Base-by-base conservation (phyloP, 768 basidiomycete species). In the Pleurotus platypus region DNA sequence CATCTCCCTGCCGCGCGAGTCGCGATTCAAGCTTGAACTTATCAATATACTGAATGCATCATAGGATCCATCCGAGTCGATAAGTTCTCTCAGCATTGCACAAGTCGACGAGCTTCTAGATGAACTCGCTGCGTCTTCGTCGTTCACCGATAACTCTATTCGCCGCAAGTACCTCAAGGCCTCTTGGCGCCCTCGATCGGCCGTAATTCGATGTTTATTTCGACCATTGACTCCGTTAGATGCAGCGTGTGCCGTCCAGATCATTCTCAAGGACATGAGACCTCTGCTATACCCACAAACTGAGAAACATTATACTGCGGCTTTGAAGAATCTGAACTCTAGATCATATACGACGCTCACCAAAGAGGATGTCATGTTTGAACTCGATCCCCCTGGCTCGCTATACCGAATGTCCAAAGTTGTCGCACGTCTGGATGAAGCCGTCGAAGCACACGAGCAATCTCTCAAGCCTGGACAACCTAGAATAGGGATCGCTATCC, bases 201-300 rank as follows among this genome's bases (percentile, higher is more conserved):
- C 71, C 1, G 70, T 79, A 43, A 72, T 94, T 1, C 71, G 72
- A n/a, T 68, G 72, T 13, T 75, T 95, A 2, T 94, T 84, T 60
- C 74, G 76, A 40, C 68, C 74, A 2, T 71, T 93, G 8, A 75
- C 84, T 1, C 84, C 92, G 0, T 69, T 70, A 9, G 87, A 90
- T 40, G 80, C 87, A 2, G 76, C 83, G 0, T 80, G 87, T 59
- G 73, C 95, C 48, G 88, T 89, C 0, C 94, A 98, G 64, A 87
- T 96, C 60, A 89, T 98, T 58, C 79, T 96, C 37, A 90, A 89
- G 60, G 94, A 98, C 67, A 72, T 98, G 0, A 81, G 86, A 26
- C 92, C 93, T 6, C 67, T 95, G 1, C 67, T 94, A 1, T 90
- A 90, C 61, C 87, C 91, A 2, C 72, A 87, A 0, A 78, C 79